Conservation (phyloP, 495 filamentous ascomycete genomes). For the Monascus purpureus region DNA sequence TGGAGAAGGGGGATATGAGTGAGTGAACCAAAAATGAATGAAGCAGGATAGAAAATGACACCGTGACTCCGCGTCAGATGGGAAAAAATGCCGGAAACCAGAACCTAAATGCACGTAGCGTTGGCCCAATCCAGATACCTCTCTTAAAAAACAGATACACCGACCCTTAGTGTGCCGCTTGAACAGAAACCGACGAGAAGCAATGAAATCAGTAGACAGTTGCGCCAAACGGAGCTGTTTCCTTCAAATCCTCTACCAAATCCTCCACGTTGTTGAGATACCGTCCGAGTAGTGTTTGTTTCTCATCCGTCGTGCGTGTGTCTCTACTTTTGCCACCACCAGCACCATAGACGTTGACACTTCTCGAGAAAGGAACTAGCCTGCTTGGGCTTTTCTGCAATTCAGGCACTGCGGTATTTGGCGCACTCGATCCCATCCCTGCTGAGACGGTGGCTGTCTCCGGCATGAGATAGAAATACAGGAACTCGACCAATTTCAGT, state of each 20-base stretch:
- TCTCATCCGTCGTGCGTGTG: conserved; percentile 70
- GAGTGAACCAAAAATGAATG: too few species aligned
- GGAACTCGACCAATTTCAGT: conserved; percentile 82
- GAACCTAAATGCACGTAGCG: conserved; percentile 2
- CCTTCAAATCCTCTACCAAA: conserved; percentile 77
- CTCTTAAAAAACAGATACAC: conserved; percentile 9
- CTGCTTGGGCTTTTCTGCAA: conserved; percentile 63
- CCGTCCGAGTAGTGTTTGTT: conserved; percentile 66
- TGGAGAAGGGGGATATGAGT: too few species aligned
- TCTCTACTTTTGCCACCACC: conserved; percentile 22
- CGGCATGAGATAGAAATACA: conserved; percentile 97
- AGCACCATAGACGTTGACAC: conserved; percentile 22
- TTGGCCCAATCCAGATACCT: conserved; percentile 2
- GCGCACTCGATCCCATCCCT: conserved; percentile 22
- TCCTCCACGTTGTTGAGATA: conserved; percentile 86
- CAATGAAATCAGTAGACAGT: conserved; percentile 24
- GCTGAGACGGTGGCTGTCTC: conserved; percentile 47
- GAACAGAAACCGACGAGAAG: conserved; percentile 6
- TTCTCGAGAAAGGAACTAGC: conserved; percentile 28
- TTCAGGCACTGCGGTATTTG: conserved; percentile 23
- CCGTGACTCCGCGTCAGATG: too few species aligned
- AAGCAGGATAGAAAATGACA: too few species aligned
- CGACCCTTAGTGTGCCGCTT: conserved; percentile 10
- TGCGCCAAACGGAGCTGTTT: conserved; percentile 44
- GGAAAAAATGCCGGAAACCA: conserved; percentile 7